Evolutionary conservation across 352 stramenopile genomes (phyloP).

Genomic region (Halophytophthora batemanensis): DNA sequence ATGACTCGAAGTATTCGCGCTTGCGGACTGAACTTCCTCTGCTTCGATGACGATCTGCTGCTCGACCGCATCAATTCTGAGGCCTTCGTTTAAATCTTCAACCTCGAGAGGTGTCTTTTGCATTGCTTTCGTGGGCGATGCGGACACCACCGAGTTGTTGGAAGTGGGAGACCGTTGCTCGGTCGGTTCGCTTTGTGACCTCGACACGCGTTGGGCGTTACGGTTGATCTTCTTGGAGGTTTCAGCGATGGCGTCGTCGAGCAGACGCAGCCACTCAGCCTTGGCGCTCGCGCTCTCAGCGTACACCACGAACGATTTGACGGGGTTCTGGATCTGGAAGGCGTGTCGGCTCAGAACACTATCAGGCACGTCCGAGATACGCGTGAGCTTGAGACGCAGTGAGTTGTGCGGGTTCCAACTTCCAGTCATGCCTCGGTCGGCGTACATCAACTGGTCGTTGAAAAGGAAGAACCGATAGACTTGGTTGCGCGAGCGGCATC

Average conservation of each 20-base stretch:
- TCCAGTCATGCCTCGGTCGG: constrained; percentile 73
- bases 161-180: constrained; percentile 6
- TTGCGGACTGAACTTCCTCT: too few relatives aligned
- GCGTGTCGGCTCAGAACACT: constrained; percentile 68
- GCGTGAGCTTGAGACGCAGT: constrained; percentile 76
- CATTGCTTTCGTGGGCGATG: neutral
- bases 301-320: constrained; percentile 85
- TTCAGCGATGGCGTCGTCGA: constrained; percentile 72
- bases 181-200: constrained; percentile 13
- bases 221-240: constrained; percentile 74
- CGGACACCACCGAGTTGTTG: constrained; percentile 3
- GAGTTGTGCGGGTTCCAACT: constrained; percentile 86
- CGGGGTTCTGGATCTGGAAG: constrained; percentile 84
- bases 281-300: constrained; percentile 64
- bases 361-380: constrained; percentile 74
- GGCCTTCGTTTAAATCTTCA: too few relatives aligned
- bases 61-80: too few relatives aligned
- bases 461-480: constrained; percentile 88
- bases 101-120: too few relatives aligned
- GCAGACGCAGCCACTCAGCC: constrained; percentile 78
- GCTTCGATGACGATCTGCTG: too few relatives aligned
- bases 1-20: too few relatives aligned
- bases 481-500: constrained; percentile 86
- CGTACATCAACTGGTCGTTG: constrained; percentile 84
- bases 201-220: constrained; percentile 65